Base-by-base conservation (phyloP, 2,329 filamentous ascomycete genomes). In the Colletotrichum sp. region DNA sequence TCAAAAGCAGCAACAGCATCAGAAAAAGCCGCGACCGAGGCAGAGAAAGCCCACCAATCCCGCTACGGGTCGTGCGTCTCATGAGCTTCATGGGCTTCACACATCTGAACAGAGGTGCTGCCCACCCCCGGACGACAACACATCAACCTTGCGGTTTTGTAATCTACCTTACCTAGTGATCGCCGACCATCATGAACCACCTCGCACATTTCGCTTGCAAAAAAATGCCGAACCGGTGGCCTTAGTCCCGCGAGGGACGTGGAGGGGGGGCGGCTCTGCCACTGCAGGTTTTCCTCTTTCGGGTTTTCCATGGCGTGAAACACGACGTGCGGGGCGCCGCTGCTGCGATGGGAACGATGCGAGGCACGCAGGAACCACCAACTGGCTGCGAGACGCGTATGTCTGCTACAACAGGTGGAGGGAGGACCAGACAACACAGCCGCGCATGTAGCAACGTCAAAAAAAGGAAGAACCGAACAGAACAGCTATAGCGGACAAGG, bases 261-360 rank as follows among this genome's bases (percentile, higher is more conserved):
- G 22, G 9, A 12, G 39, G 39, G 32, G 32, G 39, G 39, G 39
- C 39, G 39, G 39, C 39, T n/a, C 39, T 48, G 18, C 39, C 39
- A 48, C 39, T n/a, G 39, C 39, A 48, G 9, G 39, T 18, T 22
- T 75, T 62, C 69, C 68, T 56, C 30, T 48, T 75, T 43, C 25
- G 69, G 61, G 18, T 48, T 67, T n/a, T n/a, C 18, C 62, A 72
- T 43, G 55, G 22, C 34, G 22, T 75, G 72, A 75, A 75, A 75
- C 72, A 55, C 30, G 55, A 61, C 71, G 48, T 71, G 71, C 71
- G 67, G 71, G 52, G 52, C 56, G 36, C 34, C 15, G n/a, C 43
- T 22, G 43, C 43, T 52, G 25, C 64, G 27, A 48, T 66, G 39
- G 48, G 16, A 48, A 56, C 58, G 32, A 28, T 28, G 30, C 32